Percentiles rank a stretch among this genome's conserved stretches.
These are phyloP conservation scores for Penicillium brevicompactum DNA, from an alignment of 2,329 filamentous ascomycete species.

Conservation along the genomic window DNA sequence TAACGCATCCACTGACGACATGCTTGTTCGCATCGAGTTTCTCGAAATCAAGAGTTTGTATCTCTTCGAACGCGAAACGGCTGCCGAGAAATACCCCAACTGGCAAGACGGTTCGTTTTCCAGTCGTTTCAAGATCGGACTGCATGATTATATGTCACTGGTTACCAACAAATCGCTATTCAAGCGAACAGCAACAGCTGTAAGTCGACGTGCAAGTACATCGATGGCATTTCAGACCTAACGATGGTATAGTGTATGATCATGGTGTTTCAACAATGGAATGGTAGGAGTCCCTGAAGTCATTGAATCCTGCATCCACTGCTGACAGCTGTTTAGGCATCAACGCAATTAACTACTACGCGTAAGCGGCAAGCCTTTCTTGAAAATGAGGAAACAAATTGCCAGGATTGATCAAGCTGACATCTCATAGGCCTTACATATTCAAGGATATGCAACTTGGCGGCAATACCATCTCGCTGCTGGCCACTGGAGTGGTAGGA, in stretches of 20 bases:
- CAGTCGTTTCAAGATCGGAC: constrained; percentile 69
- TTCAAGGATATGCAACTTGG: constrained; percentile 38
- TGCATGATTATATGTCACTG: constrained; percentile 33
- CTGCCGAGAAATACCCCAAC: constrained; percentile 68
- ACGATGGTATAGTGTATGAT: constrained; percentile 62
- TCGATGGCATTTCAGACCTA: constrained; percentile 31
- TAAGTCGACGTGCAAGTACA: constrained; percentile 39
- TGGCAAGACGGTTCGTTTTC: constrained; percentile 61
- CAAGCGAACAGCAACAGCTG: constrained; percentile 37
- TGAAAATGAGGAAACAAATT: not conserved
- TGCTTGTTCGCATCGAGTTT: constrained; percentile 73
- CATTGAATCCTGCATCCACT: not conserved
- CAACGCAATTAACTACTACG: constrained; percentile 48
- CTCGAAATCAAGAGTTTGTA: constrained; percentile 77
- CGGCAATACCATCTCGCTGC: constrained; percentile 40
- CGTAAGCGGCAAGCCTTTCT: constrained; percentile 19
- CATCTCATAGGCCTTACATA: constrained; percentile 28
- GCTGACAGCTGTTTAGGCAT: constrained; percentile 27
- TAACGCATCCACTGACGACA: constrained; percentile 63
- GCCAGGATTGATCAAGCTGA: not conserved
- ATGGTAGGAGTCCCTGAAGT: constrained; percentile 32
- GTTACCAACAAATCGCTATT: constrained; percentile 39
- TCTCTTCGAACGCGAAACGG: constrained; percentile 70
- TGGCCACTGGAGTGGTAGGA: constrained; percentile 44
- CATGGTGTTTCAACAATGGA: constrained; percentile 52